Evolutionary conservation across 129 eudicot species (phyloP), one percentile per base, ranked within the genome.

Genomic region (Flaveria trinervia): DNA sequence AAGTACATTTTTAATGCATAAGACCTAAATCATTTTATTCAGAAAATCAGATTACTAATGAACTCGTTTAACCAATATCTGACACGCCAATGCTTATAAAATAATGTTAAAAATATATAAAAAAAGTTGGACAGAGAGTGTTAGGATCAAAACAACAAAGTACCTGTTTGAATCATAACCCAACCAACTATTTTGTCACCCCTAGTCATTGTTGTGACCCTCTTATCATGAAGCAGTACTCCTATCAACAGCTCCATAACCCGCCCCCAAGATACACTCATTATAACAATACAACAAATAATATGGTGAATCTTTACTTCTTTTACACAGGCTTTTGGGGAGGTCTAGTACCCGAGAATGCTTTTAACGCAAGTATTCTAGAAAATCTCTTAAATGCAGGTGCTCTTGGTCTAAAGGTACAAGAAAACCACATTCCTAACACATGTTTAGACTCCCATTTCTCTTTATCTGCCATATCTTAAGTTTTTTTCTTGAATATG

Each of bases 301-400:
- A 48, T 70, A 23, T 25, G 14, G 12, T 52, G 39, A 44, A 51
- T 72, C 23, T 39, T 70, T 65, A 18, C 59, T 82, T 71, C 26
- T 72, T 51, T 51, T 65, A 36, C 49, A 22, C 65, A 91, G 99
- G 99, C 77, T 95, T 95, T 68, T 95, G 99, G 99, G 99, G 99
- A 75, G 99, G 99, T 74, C 88, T 95, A 64, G 97, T 89, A 48
- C 99, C 99, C n/a, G 97, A 91, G 70, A 95, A 95, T 82, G 99
- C 99, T 61, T 81, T 80, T 57, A 89, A 95, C 71, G 56, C 85
- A 80, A 95, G 86, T 84, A 70, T 85, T 57, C 80, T 95, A 45
- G 89, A 95, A 81, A 73, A 75, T 77, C 96, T 95, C 71, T 86
- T 95, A 45, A 80, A 84, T 1, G 97, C 99, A 7, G 99, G 99